Conservation (phyloP, 2,329 filamentous ascomycete species). For the Epichloe hybrida region DNA sequence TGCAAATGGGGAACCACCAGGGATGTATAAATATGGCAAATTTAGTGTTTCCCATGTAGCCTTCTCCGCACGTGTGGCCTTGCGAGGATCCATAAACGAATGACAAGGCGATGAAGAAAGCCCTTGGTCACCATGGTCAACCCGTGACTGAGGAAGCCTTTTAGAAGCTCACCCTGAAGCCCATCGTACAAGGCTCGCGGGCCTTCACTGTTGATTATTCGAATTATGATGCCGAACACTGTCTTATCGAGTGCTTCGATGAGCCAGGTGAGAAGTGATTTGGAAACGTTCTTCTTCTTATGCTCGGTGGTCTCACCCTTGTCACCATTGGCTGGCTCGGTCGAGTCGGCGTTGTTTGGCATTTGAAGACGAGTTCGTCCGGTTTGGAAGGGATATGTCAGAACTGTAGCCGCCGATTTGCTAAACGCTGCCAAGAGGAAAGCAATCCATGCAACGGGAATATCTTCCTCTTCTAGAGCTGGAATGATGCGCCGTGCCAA, state of each 20-base stretch:
- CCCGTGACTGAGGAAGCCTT: conserved; percentile 75
- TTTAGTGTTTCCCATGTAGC: conserved; percentile 4
- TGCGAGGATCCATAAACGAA: conserved; percentile 54
- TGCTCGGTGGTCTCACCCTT: conserved; percentile 6
- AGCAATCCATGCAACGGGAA: conserved; percentile 23
- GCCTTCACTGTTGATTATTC: conserved; percentile 51
- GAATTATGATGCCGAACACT: conserved; percentile 49
- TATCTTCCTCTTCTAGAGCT: conserved; percentile 29
- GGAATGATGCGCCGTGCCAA: conserved; percentile 47
- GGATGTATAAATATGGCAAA: neutral
- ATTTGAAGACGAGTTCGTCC: conserved; percentile 72
- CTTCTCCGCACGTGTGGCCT: conserved; percentile 14
- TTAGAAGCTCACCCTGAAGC: conserved; percentile 60
- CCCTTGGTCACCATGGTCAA: conserved; percentile 83
- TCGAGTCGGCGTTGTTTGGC: conserved; percentile 19
- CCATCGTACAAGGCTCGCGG: conserved; percentile 59
- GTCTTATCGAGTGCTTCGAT: conserved; percentile 25
- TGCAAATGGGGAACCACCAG: no score
- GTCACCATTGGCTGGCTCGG: conserved; percentile 2
- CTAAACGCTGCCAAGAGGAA: conserved; percentile 56
- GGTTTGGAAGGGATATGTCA: conserved; percentile 77
- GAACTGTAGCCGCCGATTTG: conserved; percentile 61
- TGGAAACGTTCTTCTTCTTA: conserved; percentile 2
- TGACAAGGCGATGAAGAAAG: conserved; percentile 55
- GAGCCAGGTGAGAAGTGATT: conserved; percentile 5